Evolutionary conservation across 768 basidiomycete species (phyloP), one percentile per base, ranked within the genome.

Genomic region (Atractiella rhizophila): DNA sequence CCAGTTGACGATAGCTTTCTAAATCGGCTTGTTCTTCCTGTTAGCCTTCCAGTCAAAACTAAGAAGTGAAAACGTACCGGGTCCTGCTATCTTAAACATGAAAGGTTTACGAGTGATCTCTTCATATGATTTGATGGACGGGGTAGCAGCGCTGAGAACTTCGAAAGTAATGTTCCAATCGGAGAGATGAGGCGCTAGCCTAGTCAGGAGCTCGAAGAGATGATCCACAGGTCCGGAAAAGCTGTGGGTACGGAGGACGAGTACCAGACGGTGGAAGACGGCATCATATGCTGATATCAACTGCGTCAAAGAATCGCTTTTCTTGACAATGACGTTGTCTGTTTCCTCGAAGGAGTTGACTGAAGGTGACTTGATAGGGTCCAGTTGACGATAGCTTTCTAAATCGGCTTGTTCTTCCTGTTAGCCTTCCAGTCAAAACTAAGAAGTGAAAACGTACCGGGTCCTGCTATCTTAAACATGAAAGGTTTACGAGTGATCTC

Each of bases 121-220:
- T n/a, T n/a, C n/a, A n/a, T n/a, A n/a, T n/a, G n/a, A n/a, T n/a
- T n/a, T n/a, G n/a, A n/a, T n/a, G n/a, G n/a, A n/a, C n/a, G n/a
- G n/a, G n/a, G n/a, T n/a, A n/a, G n/a, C n/a, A n/a, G n/a, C n/a
- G n/a, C n/a, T n/a, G n/a, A n/a, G n/a, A n/a, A n/a, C n/a, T n/a
- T n/a, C n/a, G n/a, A n/a, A n/a, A n/a, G n/a, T 40, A 15, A 47
- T 45, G 35, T 49, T 42, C 8, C 26, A 26, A 24, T 49, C 51
- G 16, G 51, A 52, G 1, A 63, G 52, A 39, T 60, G 53, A 1
- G 53, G 48, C 1, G 57, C 52, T 31, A 62, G 56, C 10, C 51
- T 44, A 37, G 62, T 43, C 20, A 64, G 51, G 15, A 62, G 53
- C 8, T 39, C 28, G 41, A 53, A 53, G 29, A 54, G 47, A 18